Base-by-base conservation (phyloP, 495 filamentous ascomycete species). In the Astrocystis sublimbata region DNA sequence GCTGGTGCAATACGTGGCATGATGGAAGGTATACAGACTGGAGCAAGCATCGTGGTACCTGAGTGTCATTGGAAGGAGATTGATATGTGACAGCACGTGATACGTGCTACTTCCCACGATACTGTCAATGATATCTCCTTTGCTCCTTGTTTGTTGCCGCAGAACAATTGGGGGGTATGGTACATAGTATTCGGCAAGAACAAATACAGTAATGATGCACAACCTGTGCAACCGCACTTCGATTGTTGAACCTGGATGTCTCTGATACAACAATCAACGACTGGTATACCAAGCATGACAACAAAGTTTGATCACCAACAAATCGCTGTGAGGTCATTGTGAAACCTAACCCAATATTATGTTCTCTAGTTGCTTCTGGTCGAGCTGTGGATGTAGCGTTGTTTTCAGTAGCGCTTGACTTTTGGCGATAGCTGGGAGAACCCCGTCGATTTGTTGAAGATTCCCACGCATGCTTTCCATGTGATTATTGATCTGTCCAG, bases 381-480 rank as follows among this genome's bases (percentile, higher is more conserved):
- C 80, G 63, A 75, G 68, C 68, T 71, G 76, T 65, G 66, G 73
- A 68, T 71, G 77, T 71, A 78, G 67, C 63, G 73, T 70, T 40
- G 68, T 70, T 69, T 67, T 73, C 40, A 71, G 61, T 57, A 68
- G 75, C 52, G 63, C 83, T 69, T 76, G 82, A 74, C 65, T 77
- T 64, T 69, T 74, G 45, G 64, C 68, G 19, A 81, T 75, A 5
- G 72, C 73, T 6, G 76, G 77, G 45, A 77, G 60, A 19, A 82
- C 71, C 0, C 77, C 79, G 1, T 79, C 76, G 23, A 80, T 75
- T 70, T 81, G 78, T 42, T 72, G 83, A 71, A 77, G 81, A 69
- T 79, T 89, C 78, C 66, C 84, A 72, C 72, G 83, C 86, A 81
- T 87, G 79, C 67, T 81, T 64, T 81, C 75, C 78, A 82, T 79